Percentiles rank a stretch among this genome's conserved stretches.
phyloP scores from a whole-genome alignment of 768 basidiomycete genomes.

The Sarcodon aspratus region DNA sequence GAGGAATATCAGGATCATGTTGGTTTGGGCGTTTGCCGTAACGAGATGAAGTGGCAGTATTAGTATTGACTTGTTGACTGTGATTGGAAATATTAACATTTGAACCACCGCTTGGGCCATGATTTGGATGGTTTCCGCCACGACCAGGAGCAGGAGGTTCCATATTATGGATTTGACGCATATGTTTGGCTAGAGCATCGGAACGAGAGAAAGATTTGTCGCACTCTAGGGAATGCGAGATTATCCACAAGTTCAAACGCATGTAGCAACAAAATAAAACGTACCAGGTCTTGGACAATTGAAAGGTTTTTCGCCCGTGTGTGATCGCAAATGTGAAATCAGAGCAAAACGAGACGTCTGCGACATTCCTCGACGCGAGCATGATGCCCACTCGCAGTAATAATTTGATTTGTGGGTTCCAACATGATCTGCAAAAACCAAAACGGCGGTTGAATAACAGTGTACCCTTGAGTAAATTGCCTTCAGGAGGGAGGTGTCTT shows the following conservation, averaged over 20 bases:
- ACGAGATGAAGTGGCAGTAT: neutral
- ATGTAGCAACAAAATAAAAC: slow-evolving; percentile 11
- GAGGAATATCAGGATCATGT: neutral
- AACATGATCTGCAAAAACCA: slow-evolving; percentile 50
- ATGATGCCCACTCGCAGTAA: slow-evolving; percentile 84
- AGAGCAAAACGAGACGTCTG: slow-evolving; percentile 88
- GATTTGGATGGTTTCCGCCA: slow-evolving; percentile 31
- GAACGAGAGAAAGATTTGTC: slow-evolving; percentile 93
- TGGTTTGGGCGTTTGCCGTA: neutral
- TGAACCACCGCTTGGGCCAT: slow-evolving; percentile 37
- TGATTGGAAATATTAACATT: slow-evolving; percentile 35
- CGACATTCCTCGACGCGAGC: slow-evolving; percentile 64
- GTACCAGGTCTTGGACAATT: slow-evolving; percentile 69
- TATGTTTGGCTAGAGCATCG: slow-evolving; percentile 87
- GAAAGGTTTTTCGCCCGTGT: slow-evolving; percentile 93
- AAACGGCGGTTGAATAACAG: neutral
- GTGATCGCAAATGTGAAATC: slow-evolving; percentile 82
- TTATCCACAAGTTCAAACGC: neutral
- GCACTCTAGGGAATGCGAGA: slow-evolving; percentile 49
- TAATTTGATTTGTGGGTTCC: slow-evolving; percentile 77
- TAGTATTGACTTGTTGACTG: slow-evolving; percentile 5
- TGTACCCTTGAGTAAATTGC: neutral
- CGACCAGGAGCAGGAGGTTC: slow-evolving; percentile 62
- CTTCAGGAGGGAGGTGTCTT: neutral
- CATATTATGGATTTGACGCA: slow-evolving; percentile 81